Conservation (phyloP, 2,329 filamentous ascomycete species). For the Dothideomycetidae sp. region DNA sequence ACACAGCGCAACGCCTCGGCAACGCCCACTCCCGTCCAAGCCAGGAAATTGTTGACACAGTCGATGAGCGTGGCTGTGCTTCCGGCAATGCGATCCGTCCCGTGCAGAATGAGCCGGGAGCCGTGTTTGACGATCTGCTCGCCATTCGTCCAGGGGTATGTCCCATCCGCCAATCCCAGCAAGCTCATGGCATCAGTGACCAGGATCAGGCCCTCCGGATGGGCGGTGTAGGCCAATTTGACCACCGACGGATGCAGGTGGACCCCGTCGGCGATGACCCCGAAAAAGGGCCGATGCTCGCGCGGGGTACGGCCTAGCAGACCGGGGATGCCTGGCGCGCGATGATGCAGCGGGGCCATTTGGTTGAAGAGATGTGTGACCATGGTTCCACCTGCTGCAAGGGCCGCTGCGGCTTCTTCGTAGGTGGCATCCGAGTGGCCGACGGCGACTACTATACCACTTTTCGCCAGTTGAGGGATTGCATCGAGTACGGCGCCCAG, state of each 20-base stretch:
- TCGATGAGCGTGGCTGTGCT: conserved; percentile 46
- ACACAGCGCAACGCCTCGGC: conserved; percentile 57
- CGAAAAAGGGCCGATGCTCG: conserved; percentile 57
- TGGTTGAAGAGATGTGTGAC: conserved; percentile 91
- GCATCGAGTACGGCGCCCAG: conserved; percentile 51
- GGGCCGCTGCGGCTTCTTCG: conserved; percentile 59
- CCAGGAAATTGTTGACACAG: conserved; percentile 68
- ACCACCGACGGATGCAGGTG: conserved; percentile 79
- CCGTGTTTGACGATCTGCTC: conserved; percentile 56
- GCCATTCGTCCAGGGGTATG: conserved; percentile 73
- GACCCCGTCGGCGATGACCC: conserved; percentile 80
- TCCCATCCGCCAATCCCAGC: conserved; percentile 68
- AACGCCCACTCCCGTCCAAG: conserved; percentile 55
- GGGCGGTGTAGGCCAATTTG: conserved; percentile 77
- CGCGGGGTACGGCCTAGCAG: conserved; percentile 44
- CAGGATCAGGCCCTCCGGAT: conserved; percentile 35
- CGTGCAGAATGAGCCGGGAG: conserved; percentile 57
- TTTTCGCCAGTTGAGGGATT: conserved; percentile 51
- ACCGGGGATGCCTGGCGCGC: conserved; percentile 82
- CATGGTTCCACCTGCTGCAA: conserved; percentile 68
- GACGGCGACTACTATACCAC: conserved; percentile 62
- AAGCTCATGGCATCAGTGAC: conserved; percentile 32
- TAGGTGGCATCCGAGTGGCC: conserved; percentile 82
- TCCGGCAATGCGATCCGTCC: conserved; percentile 64
- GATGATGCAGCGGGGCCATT: conserved; percentile 80